Evolutionary conservation across 164 flowering plant species (phyloP).

Genomic region (Aristolochia californica): DNA sequence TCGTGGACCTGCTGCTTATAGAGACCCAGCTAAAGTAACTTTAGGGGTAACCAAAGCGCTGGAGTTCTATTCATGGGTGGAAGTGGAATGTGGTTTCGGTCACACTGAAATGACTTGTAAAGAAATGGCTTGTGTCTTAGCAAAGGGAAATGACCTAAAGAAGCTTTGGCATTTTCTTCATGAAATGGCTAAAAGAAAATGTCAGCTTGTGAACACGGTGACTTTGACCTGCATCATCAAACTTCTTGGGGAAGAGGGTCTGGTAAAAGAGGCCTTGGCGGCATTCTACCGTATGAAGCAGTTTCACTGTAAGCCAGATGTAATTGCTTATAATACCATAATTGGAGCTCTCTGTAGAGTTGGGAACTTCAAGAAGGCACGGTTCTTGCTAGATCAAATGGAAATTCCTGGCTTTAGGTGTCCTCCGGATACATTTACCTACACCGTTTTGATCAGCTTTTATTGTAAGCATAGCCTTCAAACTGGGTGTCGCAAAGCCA

Average conservation of each 20-base stretch:
- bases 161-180: conserved; percentile 60
- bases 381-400: conserved; percentile 75
- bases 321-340: conserved; percentile 58
- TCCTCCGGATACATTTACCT: conserved; percentile 74
- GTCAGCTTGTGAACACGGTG: conserved; percentile 35
- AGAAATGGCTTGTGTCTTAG: conserved; percentile 71
- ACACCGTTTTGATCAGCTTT: conserved; percentile 71
- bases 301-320: conserved; percentile 74
- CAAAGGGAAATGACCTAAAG: conserved; percentile 41
- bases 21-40: conserved; percentile 33
- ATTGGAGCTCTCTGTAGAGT: conserved; percentile 69
- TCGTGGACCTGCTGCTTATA: conserved; percentile 65
- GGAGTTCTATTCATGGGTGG: conserved; percentile 68
- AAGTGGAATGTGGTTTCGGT: conserved; percentile 32
- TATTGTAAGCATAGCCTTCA: conserved; percentile 67
- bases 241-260: conserved; percentile 79
- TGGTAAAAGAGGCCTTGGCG: conserved; percentile 61
- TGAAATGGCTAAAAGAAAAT: conserved; percentile 34
- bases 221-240: conserved; percentile 83
- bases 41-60: conserved; percentile 49
- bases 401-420: conserved; percentile 79
- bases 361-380: conserved; percentile 64
- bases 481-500: conserved; percentile 71
- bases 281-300: conserved; percentile 69
- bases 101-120: conserved; percentile 64